Base-by-base conservation (phyloP, 2,329 filamentous ascomycete species). In the Lasiodiplodia sp. region DNA sequence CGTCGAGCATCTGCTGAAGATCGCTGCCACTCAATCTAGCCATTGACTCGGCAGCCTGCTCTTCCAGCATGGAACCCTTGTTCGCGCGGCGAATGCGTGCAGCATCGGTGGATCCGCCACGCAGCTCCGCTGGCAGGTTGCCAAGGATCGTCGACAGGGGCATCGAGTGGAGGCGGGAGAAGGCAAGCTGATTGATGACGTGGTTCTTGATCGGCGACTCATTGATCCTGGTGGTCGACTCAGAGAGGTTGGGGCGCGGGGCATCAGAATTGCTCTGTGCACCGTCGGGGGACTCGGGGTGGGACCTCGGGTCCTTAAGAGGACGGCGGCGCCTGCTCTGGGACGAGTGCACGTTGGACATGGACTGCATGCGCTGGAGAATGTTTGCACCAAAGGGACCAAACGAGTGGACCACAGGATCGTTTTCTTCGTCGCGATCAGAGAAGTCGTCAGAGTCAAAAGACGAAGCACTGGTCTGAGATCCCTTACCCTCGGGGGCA, bases 141-240 rank as follows among this genome's bases (percentile, higher is more conserved):
- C 89, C 91, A 82, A 97, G 86, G 68, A 99, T 96, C 62, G 91
- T 92, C 1, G 95, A 96, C 60, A 98, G 86, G 4, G 96, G 95
- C 31, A 93, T 96, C 0, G 94, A 97, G 18, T 95, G 94, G 7
- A 98, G 86, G 34, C 95, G 92, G 1, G 96, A 97, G 80, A 93
- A 99, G 38, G 96, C 96, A 37, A 99, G 88, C 81, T 99, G 96
- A 80, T 98, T 98, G 78, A 96, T 87, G 71, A 97, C 89, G 77
- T 99, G 96, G 79, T 97, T 97, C 74, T 87, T 87, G 71, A 96
- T 80, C 80, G 81, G 82, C 80, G 74, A 75, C 40, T 78, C 75
- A 67, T 81, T 78, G 72, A 79, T 75, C 47, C 72, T 71, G 23
- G 72, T 58, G 14, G 34, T 71, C 69, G 72, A 71, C 28, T 77